Conservation (phyloP, 208 protist species). For the Leishmania turanica region DNA sequence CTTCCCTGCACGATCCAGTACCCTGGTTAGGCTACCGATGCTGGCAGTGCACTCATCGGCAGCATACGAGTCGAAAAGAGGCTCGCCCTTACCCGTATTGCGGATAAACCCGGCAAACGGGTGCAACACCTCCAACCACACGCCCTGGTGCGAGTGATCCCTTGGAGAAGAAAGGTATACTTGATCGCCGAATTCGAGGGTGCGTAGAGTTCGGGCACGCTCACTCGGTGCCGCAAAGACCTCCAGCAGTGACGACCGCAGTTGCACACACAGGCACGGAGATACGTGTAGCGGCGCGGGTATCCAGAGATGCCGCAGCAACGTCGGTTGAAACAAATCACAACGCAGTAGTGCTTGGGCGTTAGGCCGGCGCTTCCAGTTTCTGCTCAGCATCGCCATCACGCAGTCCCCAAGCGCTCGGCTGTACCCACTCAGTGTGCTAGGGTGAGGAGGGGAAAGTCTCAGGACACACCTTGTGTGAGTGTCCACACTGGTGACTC, state of each 20-base stretch:
- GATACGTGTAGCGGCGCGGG: conserved; percentile 8
- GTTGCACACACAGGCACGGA: conserved; percentile 47
- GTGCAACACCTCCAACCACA: conserved; percentile 50
- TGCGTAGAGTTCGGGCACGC: conserved; percentile 16
- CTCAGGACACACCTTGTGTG: conserved; percentile 21
- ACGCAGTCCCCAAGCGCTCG: conserved; percentile 58
- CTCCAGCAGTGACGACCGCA: conserved; percentile 19
- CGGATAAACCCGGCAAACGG: conserved; percentile 40
- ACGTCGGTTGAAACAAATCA: conserved; percentile 33
- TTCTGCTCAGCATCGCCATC: conserved; percentile 62
- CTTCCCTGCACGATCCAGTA: background rate
- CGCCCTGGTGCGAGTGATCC: background rate
- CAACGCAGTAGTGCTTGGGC: conserved; percentile 47
- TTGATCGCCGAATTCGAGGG: conserved; percentile 43
- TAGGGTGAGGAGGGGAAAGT: conserved; percentile 41
- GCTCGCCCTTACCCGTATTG: background rate
- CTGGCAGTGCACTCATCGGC: background rate
- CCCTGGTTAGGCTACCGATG: background rate
- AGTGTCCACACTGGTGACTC: conserved; percentile 27
- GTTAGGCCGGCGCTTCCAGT: conserved; percentile 49
- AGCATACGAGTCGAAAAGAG: conserved; percentile 6
- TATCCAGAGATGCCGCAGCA: conserved; percentile 48
- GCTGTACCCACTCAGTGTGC: conserved; percentile 33
- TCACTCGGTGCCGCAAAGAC: conserved; percentile 35
- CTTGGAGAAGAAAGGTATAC: conserved; percentile 16